Base-by-base conservation (phyloP, 2,329 filamentous ascomycete genomes). In the Verticillium nubilum region DNA sequence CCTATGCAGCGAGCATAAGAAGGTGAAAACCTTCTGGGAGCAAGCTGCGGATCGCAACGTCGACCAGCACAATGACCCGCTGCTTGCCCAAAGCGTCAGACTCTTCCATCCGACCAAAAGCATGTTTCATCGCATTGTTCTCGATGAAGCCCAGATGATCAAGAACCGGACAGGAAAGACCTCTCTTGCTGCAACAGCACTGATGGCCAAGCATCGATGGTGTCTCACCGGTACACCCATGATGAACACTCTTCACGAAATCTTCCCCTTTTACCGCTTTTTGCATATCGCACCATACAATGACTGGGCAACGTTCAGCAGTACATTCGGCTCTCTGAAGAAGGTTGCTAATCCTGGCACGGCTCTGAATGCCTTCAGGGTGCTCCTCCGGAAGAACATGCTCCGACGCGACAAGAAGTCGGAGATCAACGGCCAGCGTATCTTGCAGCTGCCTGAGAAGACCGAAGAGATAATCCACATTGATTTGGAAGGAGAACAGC, bases 211-310 rank as follows among this genome's bases (percentile, higher is more conserved):
- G 35, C 84, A 89, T 68, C 81, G 90, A 54, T 87, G 90, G 76
- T 92, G 88, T 68, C 82, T 94, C 71, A 91, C 88, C 3, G 91
- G 91, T 27, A 95, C 91, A 0, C 91, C 91, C 0, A 92, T 94
- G 89, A 95, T 95, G 89, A 97, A 97, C 66, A 86, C 82, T 13
- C 85, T 94, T 2, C 78, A 84, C 26, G 93, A 97, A 67, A 78
- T 96, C 3, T 92, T 85, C 67, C 90, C 91, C 0, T 75, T 96
- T 23, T 79, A 97, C 52, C 82, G 84, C 2, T 97, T 96, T 67
- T 78, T 96, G 17, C 80, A 81, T 2, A 93, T 96, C 68, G 81
- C 81, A 61, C 92, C 91, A 2, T 96, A 95, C 71, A 84, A 83
- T 66, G 78, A 83, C 15, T 83, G 82, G 75, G 75, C 82, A 0